Evolutionary conservation across 1,284 basidiomycete genomes (phyloP).

Genomic region (Sporisorium sorghi): DNA sequence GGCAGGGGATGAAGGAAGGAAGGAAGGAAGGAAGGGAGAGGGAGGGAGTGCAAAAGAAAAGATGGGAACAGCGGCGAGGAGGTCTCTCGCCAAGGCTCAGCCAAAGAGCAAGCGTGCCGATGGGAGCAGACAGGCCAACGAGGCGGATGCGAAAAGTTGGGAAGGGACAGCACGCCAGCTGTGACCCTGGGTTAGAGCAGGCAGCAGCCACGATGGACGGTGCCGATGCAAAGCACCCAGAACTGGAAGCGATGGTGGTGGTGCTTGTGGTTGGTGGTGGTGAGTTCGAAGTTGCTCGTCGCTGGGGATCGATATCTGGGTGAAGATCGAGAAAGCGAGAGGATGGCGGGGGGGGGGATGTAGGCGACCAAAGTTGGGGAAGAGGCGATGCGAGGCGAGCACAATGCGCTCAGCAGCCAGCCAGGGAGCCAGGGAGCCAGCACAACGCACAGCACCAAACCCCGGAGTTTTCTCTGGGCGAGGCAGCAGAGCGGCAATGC

Average conservation of each 20-base stretch:
- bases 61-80: too few species aligned
- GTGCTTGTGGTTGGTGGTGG: not conserved
- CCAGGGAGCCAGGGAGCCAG: too few species aligned
- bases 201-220: not conserved
- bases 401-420: too few species aligned
- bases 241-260: not conserved
- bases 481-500: too few species aligned
- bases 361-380: too few species aligned
- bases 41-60: too few species aligned
- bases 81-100: not conserved
- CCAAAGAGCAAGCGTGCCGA: not conserved
- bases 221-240: constrained; percentile 4
- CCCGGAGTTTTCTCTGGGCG: too few species aligned
- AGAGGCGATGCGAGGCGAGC: too few species aligned
- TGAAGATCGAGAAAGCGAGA: not conserved
- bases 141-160: constrained; percentile 5
- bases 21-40: not conserved
- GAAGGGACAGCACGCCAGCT: not conserved
- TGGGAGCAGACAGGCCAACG: constrained; percentile 2
- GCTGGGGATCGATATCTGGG: constrained; percentile 3
- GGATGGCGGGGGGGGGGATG: constrained; percentile 3
- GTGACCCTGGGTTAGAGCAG: not conserved
- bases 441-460: too few species aligned
- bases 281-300: not conserved
- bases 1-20: constrained; percentile 16